These are phyloP conservation scores for Aschersonia sp. DNA, from an alignment of 2,329 filamentous ascomycete species.

Conservation along the genomic window DNA sequence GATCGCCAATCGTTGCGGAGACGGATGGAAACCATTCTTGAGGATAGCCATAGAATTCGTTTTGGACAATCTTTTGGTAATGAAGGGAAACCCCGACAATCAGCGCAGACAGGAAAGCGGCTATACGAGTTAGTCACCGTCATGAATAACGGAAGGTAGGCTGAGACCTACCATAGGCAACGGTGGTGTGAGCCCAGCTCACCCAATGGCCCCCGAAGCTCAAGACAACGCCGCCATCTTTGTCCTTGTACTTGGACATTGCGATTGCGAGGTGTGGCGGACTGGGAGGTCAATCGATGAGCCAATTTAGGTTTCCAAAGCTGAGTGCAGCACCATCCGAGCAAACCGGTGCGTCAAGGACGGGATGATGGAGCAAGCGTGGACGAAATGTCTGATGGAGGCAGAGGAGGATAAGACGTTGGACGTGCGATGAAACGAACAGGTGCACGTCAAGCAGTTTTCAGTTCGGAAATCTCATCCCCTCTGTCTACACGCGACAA, in stretches of 20 bases:
- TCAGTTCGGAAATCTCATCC: too few relatives aligned
- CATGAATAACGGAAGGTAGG: too few relatives aligned
- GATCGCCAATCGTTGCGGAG: conserved; percentile 91
- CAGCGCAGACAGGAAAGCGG: conserved; percentile 76
- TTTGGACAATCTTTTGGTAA: conserved; percentile 94
- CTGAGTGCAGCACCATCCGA: conserved; percentile 15
- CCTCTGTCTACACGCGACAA: too few relatives aligned
- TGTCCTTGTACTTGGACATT: conserved; percentile 46
- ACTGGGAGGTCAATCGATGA: conserved; percentile 7
- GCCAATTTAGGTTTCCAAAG: background rate
- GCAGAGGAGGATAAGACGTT: background rate
- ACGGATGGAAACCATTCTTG: conserved; percentile 96
- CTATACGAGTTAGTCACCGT: conserved; percentile 21
- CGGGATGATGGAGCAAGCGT: background rate
- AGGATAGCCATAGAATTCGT: conserved; percentile 89
- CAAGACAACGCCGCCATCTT: conserved; percentile 43
- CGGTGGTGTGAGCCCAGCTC: conserved; percentile 69
- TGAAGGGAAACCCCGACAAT: conserved; percentile 70
- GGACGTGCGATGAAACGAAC: background rate
- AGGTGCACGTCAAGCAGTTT: too few relatives aligned
- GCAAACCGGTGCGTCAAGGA: conserved; percentile 11
- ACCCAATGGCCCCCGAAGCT: conserved; percentile 79
- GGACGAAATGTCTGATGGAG: background rate
- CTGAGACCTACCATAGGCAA: conserved; percentile 56
- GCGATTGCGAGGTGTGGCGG: conserved; percentile 6